phyloP scores from a whole-genome alignment of 1,284 basidiomycete species.

The Malassezia dermatis region DNA sequence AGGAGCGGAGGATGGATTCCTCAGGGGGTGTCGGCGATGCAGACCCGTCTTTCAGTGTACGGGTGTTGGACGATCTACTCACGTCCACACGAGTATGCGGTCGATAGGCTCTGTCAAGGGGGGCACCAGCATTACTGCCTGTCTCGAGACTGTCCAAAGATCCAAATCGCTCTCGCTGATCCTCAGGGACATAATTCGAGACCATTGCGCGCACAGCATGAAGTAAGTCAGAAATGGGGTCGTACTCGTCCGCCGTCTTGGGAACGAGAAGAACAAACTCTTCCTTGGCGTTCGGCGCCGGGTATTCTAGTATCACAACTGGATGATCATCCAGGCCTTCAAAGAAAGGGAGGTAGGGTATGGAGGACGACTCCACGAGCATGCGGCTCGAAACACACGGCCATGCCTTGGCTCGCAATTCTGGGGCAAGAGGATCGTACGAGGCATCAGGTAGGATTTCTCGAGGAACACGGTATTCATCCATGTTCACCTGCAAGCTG shows the following conservation, averaged over 20 bases:
- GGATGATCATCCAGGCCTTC: conserved; percentile 12
- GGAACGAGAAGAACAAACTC: conserved; percentile 35
- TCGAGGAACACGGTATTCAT: conserved; percentile 22
- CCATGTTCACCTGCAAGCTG: background rate
- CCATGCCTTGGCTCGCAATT: background rate
- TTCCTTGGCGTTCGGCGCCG: conserved; percentile 26
- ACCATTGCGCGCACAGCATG: conserved; percentile 32
- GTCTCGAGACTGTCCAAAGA: conserved; percentile 34
- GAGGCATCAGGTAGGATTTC: conserved; percentile 16
- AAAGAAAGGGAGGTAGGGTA: background rate
- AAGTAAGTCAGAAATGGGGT: conserved; percentile 41
- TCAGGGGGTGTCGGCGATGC: conserved; percentile 15
- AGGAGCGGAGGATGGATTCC: conserved; percentile 51
- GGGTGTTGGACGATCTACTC: background rate
- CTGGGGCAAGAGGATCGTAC: background rate
- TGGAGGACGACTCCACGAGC: conserved; percentile 11
- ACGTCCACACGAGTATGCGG: background rate
- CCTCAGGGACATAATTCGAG: conserved; percentile 27
- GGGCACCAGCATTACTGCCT: conserved; percentile 26
- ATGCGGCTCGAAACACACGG: conserved; percentile 1
- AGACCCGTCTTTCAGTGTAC: conserved; percentile 16
- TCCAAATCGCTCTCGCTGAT: conserved; percentile 30
- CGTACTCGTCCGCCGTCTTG: conserved; percentile 41
- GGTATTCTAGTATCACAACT: conserved; percentile 30
- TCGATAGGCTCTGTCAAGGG: conserved; percentile 1